phyloP scores from a whole-genome alignment of 345 rosid genomes.

The Citrus reticulata region DNA sequence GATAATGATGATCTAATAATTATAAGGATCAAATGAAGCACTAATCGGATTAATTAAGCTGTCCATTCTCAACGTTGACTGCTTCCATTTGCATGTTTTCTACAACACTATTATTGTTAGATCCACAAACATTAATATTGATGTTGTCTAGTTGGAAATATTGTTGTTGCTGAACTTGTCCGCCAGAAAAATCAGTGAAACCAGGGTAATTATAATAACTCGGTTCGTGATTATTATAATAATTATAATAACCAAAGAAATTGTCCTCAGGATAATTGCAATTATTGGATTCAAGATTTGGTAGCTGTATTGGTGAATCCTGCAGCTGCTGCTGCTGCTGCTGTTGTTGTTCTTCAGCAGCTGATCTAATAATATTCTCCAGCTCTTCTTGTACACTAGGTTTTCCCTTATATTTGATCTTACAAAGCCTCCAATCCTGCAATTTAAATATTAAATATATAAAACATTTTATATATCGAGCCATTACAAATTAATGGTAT shows the following conservation, averaged over 20 bases:
- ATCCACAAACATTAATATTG: neutral
- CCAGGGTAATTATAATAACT: no score
- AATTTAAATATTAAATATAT: neutral
- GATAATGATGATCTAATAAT: no score
- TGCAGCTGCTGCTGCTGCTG: no score
- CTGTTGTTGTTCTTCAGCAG: neutral
- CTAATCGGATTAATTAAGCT: no score
- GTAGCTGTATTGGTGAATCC: neutral
- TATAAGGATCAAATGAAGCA: no score
- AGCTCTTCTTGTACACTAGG: neutral
- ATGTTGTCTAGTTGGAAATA: neutral
- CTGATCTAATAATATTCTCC: neutral
- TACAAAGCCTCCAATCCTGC: slow-evolving; percentile 5
- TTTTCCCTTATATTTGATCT: slow-evolving; percentile 3
- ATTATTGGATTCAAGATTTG: neutral
- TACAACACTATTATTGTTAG: neutral
- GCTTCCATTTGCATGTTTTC: neutral
- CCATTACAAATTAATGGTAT: no score
- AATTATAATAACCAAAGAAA: neutral
- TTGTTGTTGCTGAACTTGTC: neutral
- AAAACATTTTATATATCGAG: no score
- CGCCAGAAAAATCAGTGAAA: neutral
- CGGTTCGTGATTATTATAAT: no score
- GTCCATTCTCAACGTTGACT: neutral
- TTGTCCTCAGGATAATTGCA: neutral